Evolutionary conservation across 2,329 filamentous ascomycete genomes (phyloP), one percentile per base, ranked within the genome.

Genomic region (Arachnomyces sp.): DNA sequence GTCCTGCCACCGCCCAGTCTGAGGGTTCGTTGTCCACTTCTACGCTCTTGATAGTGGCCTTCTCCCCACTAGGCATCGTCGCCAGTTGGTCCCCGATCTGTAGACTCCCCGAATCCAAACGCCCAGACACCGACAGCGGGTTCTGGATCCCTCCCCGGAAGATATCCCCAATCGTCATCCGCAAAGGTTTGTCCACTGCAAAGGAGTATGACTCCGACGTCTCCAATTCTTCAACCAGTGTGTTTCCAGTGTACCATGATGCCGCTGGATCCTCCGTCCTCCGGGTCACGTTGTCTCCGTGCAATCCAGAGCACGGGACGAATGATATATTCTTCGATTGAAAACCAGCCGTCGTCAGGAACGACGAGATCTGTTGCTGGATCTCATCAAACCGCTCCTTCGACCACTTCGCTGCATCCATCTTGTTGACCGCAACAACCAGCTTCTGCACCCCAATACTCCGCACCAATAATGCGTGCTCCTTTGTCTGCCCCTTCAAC

Each of bases 391-490:
- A 98, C 2, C 87, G 77, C 3, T 79, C 80, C 59, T 85, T 70
- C 2, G 81, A 84, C 93, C 93, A 98, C 4, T 71, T 68, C 5
- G 90, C 80, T 12, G 81, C 82, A 59, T 98, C 92, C 53, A 98
- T 81, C 62, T 98, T 98, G 67, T 98, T 98, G 45, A 98, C 79
- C 2, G 86, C 89, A 18, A 98, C 83, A 31, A 98, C 81, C 12
- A 98, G 73, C 17, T 82, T 77, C 45, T 90, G 83, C 2, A 98
- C 82, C 0, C 92, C 92, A 68, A 96, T 84, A 52, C 89, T 95
- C 44, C 90, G 77, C 4, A 94, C 78, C 1, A 98, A 74, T 12
- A 96, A 66, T 4, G 92, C 87, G 58, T 98, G 92, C 57, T 98
- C 92, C 58, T 85, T 82, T 0, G 92, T 98, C 59, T 98, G 92